Base-by-base conservation (phyloP, 2,329 filamentous ascomycete species). In the Ceratocystis harringtonii region DNA sequence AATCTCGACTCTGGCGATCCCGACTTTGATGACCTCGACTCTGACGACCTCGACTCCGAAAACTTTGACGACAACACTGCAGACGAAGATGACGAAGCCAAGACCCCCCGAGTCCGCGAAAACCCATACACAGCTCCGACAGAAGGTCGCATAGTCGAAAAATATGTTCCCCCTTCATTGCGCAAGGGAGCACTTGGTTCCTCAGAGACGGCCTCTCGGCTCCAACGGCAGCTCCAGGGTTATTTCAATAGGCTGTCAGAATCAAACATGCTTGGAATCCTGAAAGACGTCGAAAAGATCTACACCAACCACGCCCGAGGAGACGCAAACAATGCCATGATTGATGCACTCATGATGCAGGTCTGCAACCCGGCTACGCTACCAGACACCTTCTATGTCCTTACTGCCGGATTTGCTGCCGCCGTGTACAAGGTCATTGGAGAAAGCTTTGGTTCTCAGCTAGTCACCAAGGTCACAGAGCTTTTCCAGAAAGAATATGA, bases 161-260 rank as follows among this genome's bases (percentile, higher is more conserved):
- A 95, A 81, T 99, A 99, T 71, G 81, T 96, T 2, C 92, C 94
- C 1, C 94, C 92, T 2, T 95, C 92, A 0, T 77, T 94, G 64
- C 84, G 91, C 69, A 77, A 81, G 43, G 75, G 82, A 2, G 79
- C 81, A 0, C 83, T 84, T 0, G 85, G 89, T 69, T 80, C 82
- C 1, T 88, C 95, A 73, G 78, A 81, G 52, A 78, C 88, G 61
- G 79, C 79, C 12, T 57, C 55, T 5, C 85, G 88, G 48, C 77
- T 99, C 62, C 85, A 85, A 67, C 84, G 90, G 68, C 90, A 95
- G 71, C 80, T 90, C 0, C 91, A 97, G 73, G 92, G 94, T 72
- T 81, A 94, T 19, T 81, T 99, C 72, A 99, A 99, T 74, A 87
- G 92, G 72, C 80, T 99, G 41, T 96, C 94, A 0, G 92, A 97